Conservation (phyloP, 176 grass and related monocot genomes). For the Musa beccarii region DNA sequence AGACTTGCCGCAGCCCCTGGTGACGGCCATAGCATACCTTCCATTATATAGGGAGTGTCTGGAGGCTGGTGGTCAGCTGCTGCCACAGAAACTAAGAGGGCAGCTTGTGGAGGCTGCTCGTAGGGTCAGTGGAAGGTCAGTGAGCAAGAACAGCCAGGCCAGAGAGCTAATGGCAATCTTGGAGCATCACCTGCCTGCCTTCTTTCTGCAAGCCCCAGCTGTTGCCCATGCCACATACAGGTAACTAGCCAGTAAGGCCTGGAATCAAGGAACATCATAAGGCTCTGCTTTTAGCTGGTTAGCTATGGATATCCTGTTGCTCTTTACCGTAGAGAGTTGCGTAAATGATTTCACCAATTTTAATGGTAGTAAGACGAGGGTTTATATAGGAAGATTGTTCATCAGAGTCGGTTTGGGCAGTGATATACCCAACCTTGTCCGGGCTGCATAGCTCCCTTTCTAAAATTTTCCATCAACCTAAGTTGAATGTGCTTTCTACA, state of each 20-base stretch:
- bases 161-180: slow-evolving; percentile 69
- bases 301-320: background rate
- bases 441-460: too few relatives aligned
- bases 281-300: too few relatives aligned
- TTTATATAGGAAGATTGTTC: background rate
- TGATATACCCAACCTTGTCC: too few relatives aligned
- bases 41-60: slow-evolving; percentile 76
- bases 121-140: slow-evolving; percentile 38
- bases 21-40: slow-evolving; percentile 77
- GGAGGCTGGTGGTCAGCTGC: slow-evolving; percentile 37
- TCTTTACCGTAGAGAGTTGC: background rate
- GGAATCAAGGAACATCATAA: background rate
- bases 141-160: slow-evolving; percentile 44
- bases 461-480: too few relatives aligned
- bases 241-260: background rate
- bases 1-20: slow-evolving; percentile 52
- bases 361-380: background rate
- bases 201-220: slow-evolving; percentile 20
- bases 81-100: slow-evolving; percentile 87
- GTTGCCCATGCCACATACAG: background rate
- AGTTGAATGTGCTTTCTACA: too few relatives aligned
- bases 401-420: background rate
- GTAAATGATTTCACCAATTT: background rate
- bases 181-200: slow-evolving; percentile 68
- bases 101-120: slow-evolving; percentile 78